phyloP scores from a whole-genome alignment of 208 protist species.

The Porcisia hertigi region DNA sequence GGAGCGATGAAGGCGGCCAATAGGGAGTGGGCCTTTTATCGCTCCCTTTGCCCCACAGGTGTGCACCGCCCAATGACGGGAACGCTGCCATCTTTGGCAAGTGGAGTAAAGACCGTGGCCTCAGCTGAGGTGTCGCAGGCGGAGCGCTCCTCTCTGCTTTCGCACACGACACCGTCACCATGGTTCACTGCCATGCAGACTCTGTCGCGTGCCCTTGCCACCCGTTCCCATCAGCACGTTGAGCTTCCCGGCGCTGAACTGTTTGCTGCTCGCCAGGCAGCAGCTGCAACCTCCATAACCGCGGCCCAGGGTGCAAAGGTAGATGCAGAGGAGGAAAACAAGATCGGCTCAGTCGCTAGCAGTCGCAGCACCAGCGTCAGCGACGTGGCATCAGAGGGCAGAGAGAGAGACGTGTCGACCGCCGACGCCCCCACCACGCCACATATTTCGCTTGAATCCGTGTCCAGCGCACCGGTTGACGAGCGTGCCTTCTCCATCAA shows the following conservation, averaged over 20 bases:
- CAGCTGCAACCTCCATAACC: background rate
- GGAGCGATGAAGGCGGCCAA: constrained; percentile 6
- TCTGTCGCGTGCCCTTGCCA: constrained; percentile 40
- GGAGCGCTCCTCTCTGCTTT: constrained; percentile 12
- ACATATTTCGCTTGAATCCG: background rate
- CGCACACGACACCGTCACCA: constrained; percentile 35
- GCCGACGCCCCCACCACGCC: constrained; percentile 1
- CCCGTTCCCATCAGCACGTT: constrained; percentile 32
- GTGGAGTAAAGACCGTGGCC: constrained; percentile 18
- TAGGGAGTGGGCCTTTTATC: constrained; percentile 22
- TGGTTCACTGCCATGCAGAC: constrained; percentile 67
- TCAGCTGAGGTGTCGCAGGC: constrained; percentile 6
- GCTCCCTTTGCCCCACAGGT: constrained; percentile 29
- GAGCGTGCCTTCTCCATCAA: constrained; percentile 29
- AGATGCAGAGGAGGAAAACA: background rate
- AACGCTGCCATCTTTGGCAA: constrained; percentile 66
- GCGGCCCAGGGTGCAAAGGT: background rate
- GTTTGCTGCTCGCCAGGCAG: constrained; percentile 24
- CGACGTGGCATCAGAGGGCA: background rate
- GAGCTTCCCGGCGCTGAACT: constrained; percentile 66
- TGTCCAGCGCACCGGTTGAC: constrained; percentile 8
- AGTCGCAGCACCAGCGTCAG: constrained; percentile 14
- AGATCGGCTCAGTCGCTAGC: background rate
- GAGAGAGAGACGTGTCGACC: background rate
- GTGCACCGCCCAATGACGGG: constrained; percentile 83